Evolutionary conservation across 805 yeast genomes (phyloP), one percentile per base, ranked within the genome.

Genomic region (Starmerella potacharoeniae): DNA sequence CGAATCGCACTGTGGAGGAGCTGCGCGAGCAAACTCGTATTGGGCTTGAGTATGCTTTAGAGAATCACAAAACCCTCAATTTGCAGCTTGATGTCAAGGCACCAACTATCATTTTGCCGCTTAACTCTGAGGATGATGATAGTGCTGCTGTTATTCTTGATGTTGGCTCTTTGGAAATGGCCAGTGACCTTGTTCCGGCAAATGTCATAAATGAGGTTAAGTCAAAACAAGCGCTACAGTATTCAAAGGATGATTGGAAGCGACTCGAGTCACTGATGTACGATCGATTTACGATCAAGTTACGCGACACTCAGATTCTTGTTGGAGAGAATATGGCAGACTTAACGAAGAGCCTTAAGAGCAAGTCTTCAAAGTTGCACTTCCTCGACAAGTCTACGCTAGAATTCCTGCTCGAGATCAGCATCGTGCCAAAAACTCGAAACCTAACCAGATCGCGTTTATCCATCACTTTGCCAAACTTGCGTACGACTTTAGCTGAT

Each of bases 1-100:
- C 99, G 0, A 96, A 90, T 58, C 86, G 90, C 0, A 90, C 96
- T 0, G 84, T 93, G 55, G 96, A 89, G 64, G 97, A 95, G 1
- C 74, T 93, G 59, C 83, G 97, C 0, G 75, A 82, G 30, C 96
- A 89, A 66, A 93, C 97, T 0, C 75, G 96, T 64, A 77, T 93
- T 58, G 97, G 97, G 0, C 75, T 93, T 22, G 95, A 91, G 69
- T 89, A 93, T 61, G 93, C 96, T 0, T 75, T 95, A 62, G 95
- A 89, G 58, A 96, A 91, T 63, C 99, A 93, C 70, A 90, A 89
- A 66, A 91, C 97, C 0, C 70, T 89, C 55, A 83, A 89, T 64
- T 78, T 89, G 30, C 81, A 86, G 63, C 77, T 93, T 58, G 97
- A 95, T 69, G 73, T 95, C 45, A 96, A 90, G 65, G 95, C 97